Evolutionary conservation across 257 asterid genomes (phyloP).

Genomic region (Nemophila menziesii): DNA sequence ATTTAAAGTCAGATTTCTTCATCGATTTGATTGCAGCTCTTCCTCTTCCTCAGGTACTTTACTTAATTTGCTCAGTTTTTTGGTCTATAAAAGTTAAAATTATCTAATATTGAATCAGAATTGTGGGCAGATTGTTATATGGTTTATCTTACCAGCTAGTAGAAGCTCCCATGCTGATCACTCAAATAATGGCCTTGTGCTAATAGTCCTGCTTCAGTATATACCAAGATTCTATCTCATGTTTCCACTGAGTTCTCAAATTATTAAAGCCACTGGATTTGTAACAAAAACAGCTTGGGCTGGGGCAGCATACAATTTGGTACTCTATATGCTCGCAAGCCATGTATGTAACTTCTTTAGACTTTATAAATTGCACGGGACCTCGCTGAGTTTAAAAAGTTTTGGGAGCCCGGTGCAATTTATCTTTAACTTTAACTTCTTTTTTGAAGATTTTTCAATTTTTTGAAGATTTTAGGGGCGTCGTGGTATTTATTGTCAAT

Average conservation of each 20-base stretch:
- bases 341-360: constrained; percentile 32
- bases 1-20: constrained; percentile 59
- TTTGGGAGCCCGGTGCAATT: no score
- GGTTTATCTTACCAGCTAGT: constrained; percentile 71
- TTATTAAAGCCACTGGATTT: constrained; percentile 74
- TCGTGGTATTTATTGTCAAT: constrained; percentile 70
- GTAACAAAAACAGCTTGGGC: constrained; percentile 94
- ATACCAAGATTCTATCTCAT: constrained; percentile 65
- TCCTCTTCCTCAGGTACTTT: constrained; percentile 83
- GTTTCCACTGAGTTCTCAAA: constrained; percentile 72
- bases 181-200: constrained; percentile 56
- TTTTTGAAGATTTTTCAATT: constrained; percentile 10
- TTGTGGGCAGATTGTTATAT: constrained; percentile 57
- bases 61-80: neutral
- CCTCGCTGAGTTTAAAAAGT: no score
- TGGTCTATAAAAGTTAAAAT: neutral
- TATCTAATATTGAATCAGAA: neutral
- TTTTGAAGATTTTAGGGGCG: constrained; percentile 65
- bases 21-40: constrained; percentile 63
- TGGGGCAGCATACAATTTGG: constrained; percentile 70
- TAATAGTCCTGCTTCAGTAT: constrained; percentile 57
- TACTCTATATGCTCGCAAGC: constrained; percentile 82
- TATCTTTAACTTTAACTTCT: no score
- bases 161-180: constrained; percentile 76
- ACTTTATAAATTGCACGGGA: neutral